A percentile compares a stretch with the other conserved stretches of the same genome.
Conservation (phyloP, 257 asterid species). For the Nicotiana tomentosiformis region DNA sequence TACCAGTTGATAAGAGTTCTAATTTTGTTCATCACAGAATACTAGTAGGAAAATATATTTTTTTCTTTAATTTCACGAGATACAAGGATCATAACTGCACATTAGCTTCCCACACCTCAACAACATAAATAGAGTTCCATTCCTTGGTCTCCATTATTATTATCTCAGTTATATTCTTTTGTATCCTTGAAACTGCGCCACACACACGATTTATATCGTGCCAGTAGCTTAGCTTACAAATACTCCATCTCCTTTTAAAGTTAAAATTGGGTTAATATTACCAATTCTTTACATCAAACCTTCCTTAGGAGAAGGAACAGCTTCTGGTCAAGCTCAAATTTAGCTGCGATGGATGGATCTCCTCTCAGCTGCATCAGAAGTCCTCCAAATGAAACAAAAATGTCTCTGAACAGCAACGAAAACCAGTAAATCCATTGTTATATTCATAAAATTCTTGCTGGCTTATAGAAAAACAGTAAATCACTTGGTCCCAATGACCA, state of each 20-base stretch:
- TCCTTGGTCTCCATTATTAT: not conserved
- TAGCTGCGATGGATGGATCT: conserved; percentile 9
- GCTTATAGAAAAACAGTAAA: not conserved
- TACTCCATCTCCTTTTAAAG: not conserved
- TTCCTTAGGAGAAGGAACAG: conserved; percentile 69
- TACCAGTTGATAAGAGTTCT: not conserved
- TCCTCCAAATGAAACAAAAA: conserved; percentile 11
- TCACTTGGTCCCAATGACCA: not conserved
- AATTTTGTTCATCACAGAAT: not conserved
- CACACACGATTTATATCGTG: too few species aligned
- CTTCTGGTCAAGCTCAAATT: conserved; percentile 71
- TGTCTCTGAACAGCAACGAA: not conserved
- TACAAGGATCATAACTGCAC: not conserved
- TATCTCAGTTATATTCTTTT: not conserved
- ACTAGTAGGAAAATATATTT: not conserved
- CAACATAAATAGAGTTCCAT: not conserved
- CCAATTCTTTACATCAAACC: conserved; percentile 27
- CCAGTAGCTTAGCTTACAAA: not conserved
- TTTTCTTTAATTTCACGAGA: not conserved
- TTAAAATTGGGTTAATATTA: not conserved
- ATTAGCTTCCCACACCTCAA: not conserved
- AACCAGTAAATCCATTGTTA: not conserved
- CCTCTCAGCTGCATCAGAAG: conserved; percentile 10
- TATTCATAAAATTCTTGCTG: not conserved
- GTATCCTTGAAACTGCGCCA: not conserved